Conservation (phyloP, 2,329 filamentous ascomycete species). For the Rosellinia necatrix region DNA sequence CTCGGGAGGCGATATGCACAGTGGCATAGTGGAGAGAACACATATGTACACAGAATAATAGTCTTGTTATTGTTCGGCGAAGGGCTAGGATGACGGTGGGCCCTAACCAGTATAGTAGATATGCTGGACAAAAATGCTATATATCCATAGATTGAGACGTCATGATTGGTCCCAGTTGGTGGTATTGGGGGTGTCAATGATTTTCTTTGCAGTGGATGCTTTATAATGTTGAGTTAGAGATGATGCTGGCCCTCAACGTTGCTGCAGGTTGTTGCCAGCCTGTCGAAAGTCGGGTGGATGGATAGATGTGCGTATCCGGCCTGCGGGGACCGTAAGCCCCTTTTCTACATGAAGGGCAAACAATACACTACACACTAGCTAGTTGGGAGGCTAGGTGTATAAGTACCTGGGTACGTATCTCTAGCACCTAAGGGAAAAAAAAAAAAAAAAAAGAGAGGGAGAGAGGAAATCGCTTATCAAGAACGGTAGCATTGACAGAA, state of each 20-base stretch:
- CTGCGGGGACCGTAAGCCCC: constrained; percentile 16
- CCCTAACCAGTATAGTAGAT: too few species aligned
- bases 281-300: neutral
- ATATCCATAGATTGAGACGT: too few species aligned
- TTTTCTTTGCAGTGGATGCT: neutral
- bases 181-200: too few species aligned
- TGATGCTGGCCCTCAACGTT: neutral
- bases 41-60: constrained; percentile 14
- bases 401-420: neutral
- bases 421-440: neutral
- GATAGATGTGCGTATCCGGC: neutral
- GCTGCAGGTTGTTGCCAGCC: neutral
- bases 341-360: constrained; percentile 9
- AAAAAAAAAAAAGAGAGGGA: neutral
- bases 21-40: neutral
- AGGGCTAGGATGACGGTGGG: constrained; percentile 1
- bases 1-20: too few species aligned
- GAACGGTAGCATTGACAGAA: constrained; percentile 15
- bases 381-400: constrained; percentile 1
- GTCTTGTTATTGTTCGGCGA: constrained; percentile 12
- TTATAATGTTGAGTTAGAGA: neutral
- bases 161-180: neutral
- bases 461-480: constrained; percentile 9
- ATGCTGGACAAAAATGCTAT: too few species aligned
- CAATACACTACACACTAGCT: neutral